These are phyloP conservation scores for Boletus fagicola DNA, from an alignment of 768 basidiomycete genomes.

Conservation along the genomic window DNA sequence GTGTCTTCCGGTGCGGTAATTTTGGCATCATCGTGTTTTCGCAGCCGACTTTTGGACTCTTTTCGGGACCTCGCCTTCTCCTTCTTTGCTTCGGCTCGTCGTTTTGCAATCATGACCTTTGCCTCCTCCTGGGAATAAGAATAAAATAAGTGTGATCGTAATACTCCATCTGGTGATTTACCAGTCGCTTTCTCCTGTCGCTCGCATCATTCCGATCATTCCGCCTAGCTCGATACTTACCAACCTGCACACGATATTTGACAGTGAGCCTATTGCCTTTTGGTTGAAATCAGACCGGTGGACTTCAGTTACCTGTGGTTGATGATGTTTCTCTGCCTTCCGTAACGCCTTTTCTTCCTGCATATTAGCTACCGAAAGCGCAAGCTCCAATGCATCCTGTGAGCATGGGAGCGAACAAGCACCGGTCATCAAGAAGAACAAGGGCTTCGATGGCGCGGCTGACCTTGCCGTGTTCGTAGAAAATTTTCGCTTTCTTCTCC, in stretches of 20 bases:
- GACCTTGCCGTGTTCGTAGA: conserved; percentile 35
- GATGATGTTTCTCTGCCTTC: conserved; percentile 41
- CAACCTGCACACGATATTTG: conserved; percentile 22
- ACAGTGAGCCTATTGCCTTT: conserved; percentile 22
- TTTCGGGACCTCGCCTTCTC: conserved; percentile 38
- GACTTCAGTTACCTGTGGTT: conserved; percentile 35
- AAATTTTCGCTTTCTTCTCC: conserved; percentile 29
- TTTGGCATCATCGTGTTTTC: conserved; percentile 8
- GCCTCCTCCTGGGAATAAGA: conserved; percentile 39
- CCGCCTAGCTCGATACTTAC: conserved; percentile 28
- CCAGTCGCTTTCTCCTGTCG: conserved; percentile 39
- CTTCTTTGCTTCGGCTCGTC: conserved; percentile 39
- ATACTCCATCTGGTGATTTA: conserved; percentile 27
- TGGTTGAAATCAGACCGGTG: conserved; percentile 9
- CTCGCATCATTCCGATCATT: conserved; percentile 27
- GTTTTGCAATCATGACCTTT: conserved; percentile 39
- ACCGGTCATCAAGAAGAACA: conserved; percentile 21
- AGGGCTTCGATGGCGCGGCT: conserved; percentile 16
- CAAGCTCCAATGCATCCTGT: conserved; percentile 49
- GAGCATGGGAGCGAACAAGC: conserved; percentile 15
- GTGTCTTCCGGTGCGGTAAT: conserved; percentile 10
- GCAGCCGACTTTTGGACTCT: conserved; percentile 15
- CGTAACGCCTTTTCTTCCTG: conserved; percentile 45
- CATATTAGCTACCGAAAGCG: conserved; percentile 43
- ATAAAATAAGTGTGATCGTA: conserved; percentile 12